Base-by-base conservation (phyloP, 2,329 filamentous ascomycete species). In the Pseudocercospora ulei region DNA sequence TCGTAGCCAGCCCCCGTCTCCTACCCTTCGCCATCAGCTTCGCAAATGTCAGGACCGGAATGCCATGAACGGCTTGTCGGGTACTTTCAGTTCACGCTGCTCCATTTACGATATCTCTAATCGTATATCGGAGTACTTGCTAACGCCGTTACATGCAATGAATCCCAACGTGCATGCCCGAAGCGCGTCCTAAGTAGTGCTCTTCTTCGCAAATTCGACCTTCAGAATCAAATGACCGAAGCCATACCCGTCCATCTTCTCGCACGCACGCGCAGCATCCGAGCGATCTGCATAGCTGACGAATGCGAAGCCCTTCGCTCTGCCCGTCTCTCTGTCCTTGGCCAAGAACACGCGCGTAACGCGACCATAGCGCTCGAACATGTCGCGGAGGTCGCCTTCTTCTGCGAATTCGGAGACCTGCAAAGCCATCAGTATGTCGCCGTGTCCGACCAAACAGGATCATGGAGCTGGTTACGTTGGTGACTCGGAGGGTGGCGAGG, bases 301-400 rank as follows among this genome's bases (percentile, higher is more conserved):
- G 65, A 98, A 98, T 16, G 92, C 92, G 63, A 98, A 98, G 48
- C 90, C 90, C 77, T 98, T 98, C 55, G 90, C 90, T 62, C 88
- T 71, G 46, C 86, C 84, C 25, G 90, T 98, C 57, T 98, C 90
- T 62, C 90, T 74, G 69, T 98, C 90, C 74, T 95, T 96, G 57
- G 90, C 90, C 58, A 98, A 67, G 73, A 98, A 98, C 35, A 98
- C 90, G 64, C 90, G 79, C 41, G 88, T 96, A 60, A 98, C 90
- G 54, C 87, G 83, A 59, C 90, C 90, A 63, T 90, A 95, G 54
- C 90, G 78, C 70, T 93, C 87, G 71, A 98, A 98, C 78, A 98
- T 87, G 63, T 94, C 86, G 62, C 90, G 83, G 52, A 98, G 73
- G 65, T 98, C 90, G 62, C 76, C 71, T 66, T 98, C 90, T 66